Evolutionary conservation across 441 rosid genomes (phyloP).

Genomic region (Melastoma candidum): DNA sequence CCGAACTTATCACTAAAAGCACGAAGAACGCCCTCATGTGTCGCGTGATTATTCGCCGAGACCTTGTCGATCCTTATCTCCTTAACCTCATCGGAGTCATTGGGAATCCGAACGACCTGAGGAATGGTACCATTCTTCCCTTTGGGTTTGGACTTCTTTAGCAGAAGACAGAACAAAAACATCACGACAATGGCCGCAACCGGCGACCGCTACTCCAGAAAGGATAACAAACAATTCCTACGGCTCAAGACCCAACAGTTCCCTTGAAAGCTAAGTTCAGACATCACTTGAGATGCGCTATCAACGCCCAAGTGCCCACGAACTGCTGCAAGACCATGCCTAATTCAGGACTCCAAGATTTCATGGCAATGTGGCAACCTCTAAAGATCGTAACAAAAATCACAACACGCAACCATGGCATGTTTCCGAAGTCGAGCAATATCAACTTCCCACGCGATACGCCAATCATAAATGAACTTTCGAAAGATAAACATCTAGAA

Average conservation of each 20-base stretch:
- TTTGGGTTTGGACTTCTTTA: constrained; percentile 5
- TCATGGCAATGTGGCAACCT: too few species aligned
- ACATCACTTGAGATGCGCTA: constrained; percentile 7
- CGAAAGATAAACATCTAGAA: too few species aligned
- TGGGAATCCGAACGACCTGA: constrained; percentile 9
- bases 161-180: constrained; percentile 10
- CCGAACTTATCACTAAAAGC: constrained; percentile 8
- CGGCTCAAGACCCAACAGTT: constrained; percentile 10
- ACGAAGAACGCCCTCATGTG: constrained; percentile 8
- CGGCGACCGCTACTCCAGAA: constrained; percentile 3
- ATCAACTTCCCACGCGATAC: too few species aligned
- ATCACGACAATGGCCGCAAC: constrained; percentile 5
- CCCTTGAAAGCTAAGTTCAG: constrained; percentile 4
- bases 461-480: too few species aligned
- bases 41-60: constrained; percentile 7
- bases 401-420: too few species aligned
- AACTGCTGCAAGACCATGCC: too few species aligned
- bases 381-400: too few species aligned
- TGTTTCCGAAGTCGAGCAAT: too few species aligned
- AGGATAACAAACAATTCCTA: constrained; percentile 10
- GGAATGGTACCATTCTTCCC: constrained; percentile 5
- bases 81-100: constrained; percentile 13
- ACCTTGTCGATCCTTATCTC: constrained; percentile 14
- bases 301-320: background rate
- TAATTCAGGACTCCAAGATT: too few species aligned